phyloP scores from a whole-genome alignment of 164 flowering plant genomes.

The Liquidambar formosana region DNA sequence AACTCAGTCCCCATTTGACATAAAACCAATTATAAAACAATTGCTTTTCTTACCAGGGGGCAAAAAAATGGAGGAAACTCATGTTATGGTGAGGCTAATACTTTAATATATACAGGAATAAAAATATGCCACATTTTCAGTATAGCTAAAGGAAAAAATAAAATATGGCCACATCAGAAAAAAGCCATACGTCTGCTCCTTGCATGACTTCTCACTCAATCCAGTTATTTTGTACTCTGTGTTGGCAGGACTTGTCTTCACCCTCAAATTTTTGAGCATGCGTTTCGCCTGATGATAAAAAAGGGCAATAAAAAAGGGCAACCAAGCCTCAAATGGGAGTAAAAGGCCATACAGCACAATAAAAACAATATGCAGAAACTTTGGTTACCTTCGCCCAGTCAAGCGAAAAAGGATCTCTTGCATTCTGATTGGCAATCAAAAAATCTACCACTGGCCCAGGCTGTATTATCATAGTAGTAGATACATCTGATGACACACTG shows the following conservation, averaged over 20 bases:
- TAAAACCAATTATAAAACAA: neutral
- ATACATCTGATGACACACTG: slow-evolving; percentile 61
- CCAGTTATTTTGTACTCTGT: slow-evolving; percentile 80
- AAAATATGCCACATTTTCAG: too few relatives aligned
- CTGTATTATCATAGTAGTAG: slow-evolving; percentile 85
- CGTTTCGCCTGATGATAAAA: slow-evolving; percentile 62
- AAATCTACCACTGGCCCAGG: slow-evolving; percentile 92
- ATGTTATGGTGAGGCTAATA: neutral
- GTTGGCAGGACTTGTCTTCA: slow-evolving; percentile 49
- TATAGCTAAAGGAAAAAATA: neutral
- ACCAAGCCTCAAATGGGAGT: neutral
- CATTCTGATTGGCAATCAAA: slow-evolving; percentile 74
- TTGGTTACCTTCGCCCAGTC: slow-evolving; percentile 79
- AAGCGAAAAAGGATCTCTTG: slow-evolving; percentile 48
- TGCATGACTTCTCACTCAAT: slow-evolving; percentile 71
- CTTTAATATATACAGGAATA: too few relatives aligned
- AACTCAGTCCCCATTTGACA: neutral
- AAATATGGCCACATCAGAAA: too few relatives aligned
- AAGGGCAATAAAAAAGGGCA: neutral
- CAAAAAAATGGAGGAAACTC: neutral
- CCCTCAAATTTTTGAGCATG: slow-evolving; percentile 69
- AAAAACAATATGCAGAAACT: neutral
- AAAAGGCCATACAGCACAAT: neutral
- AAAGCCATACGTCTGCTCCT: slow-evolving; percentile 53
- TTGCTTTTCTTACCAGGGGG: neutral